These are phyloP conservation scores for Euphorbia tirucalli DNA, from an alignment of 345 rosid genomes.

Conservation along the genomic window DNA sequence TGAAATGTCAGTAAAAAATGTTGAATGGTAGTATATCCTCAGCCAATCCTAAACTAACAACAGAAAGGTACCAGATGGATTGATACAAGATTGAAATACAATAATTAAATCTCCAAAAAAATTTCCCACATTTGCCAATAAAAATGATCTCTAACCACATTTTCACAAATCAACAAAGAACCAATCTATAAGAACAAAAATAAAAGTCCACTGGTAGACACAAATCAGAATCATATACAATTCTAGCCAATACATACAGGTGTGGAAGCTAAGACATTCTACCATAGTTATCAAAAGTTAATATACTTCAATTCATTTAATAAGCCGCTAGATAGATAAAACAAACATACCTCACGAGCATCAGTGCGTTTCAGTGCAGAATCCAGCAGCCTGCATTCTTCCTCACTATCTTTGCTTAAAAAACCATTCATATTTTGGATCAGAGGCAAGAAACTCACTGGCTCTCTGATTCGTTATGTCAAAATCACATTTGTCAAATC, in stretches of 20 bases:
- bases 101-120: no score
- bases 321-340: not conserved
- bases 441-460: constrained; percentile 37
- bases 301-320: not conserved
- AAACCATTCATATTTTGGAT: constrained; percentile 16
- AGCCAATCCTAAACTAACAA: no score
- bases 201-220: not conserved
- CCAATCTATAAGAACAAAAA: no score
- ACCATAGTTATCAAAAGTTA: not conserved
- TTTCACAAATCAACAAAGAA: not conserved
- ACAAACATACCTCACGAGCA: not conserved
- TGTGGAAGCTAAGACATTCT: not conserved
- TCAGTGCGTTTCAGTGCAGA: not conserved
- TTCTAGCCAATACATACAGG: not conserved
- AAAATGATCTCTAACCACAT: no score
- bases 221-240: not conserved
- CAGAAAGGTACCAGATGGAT: no score
- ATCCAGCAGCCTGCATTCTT: no score
- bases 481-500: constrained; percentile 23
- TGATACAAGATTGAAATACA: no score
- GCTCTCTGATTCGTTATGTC: constrained; percentile 40
- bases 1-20: no score
- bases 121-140: no score
- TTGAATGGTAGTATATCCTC: no score
- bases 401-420: constrained; percentile 2